These are phyloP conservation scores for Breviolum minutum DNA, from an alignment of 73 alveolate genomes.

Conservation along the genomic window DNA sequence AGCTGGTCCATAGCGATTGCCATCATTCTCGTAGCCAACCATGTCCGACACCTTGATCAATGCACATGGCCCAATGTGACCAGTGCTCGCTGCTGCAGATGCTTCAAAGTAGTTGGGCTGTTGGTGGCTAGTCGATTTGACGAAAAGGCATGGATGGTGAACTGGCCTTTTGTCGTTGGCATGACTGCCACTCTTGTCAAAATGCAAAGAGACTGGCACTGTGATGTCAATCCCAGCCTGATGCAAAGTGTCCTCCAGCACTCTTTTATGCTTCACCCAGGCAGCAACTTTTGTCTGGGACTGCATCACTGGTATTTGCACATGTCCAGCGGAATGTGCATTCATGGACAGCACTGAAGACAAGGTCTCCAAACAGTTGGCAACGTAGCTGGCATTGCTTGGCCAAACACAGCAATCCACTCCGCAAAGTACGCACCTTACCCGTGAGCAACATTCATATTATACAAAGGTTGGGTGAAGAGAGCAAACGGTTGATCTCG, in stretches of 20 bases:
- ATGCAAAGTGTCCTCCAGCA: neutral
- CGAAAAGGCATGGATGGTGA: neutral
- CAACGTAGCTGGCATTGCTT: neutral
- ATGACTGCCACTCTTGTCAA: neutral
- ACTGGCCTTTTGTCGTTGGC: neutral
- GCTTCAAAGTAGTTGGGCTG: neutral
- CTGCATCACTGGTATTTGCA: neutral
- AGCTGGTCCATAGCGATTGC: slow-evolving; percentile 21
- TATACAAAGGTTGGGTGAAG: neutral
- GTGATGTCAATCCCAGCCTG: neutral
- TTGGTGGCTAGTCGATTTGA: neutral
- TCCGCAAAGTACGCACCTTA: neutral
- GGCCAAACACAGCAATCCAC: slow-evolving; percentile 2
- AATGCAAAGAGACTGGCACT: neutral
- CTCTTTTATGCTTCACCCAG: neutral
- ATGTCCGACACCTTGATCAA: slow-evolving; percentile 14
- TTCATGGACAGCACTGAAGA: neutral
- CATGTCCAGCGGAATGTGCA: neutral
- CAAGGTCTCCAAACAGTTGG: neutral
- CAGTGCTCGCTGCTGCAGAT: neutral
- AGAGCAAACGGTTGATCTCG: neutral
- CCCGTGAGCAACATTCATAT: too few species aligned
- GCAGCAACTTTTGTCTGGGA: neutral
- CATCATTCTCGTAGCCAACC: slow-evolving; percentile 4
- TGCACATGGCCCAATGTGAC: neutral